Base-by-base conservation (phyloP, 2,329 filamentous ascomycete genomes). In the Talaromyces rugulosus region DNA sequence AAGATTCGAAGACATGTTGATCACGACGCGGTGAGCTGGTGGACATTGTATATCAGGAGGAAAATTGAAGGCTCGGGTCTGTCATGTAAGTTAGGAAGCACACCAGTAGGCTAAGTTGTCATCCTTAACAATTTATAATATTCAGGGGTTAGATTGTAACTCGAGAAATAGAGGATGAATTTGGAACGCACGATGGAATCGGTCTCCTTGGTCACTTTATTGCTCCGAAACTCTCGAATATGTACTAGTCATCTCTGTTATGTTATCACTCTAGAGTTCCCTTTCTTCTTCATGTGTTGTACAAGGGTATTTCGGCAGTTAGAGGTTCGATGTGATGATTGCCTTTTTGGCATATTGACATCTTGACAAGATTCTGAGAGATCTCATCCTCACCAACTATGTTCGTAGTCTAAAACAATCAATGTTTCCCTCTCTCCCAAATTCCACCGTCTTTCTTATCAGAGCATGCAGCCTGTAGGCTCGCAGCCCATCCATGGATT, bases 101-200 rank as follows among this genome's bases (percentile, higher is more conserved):
- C 31, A 18, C 1, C 27, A 8, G 50, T n/a, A 30, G 30, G 5
- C 36, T 18, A 34, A 11, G 31, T 44, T 44, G 3, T 3, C 5
- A 36, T 2, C 14, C 16, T 1, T 36, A 36, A 36, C 4, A 36
- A 16, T 0, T 36, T 16, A 36, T 5, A 36, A 16, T 1, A 5
- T 36, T 36, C 55, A 62, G 55, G 55, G 27, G 54, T 62, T 11
- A 52, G 60, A 34, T 55, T 55, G n/a, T 62, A 58, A 30, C 60
- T 56, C 36, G 53, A 62, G 28, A 33, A 23, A 28, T 7, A 44
- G 33, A 44, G 30, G 60, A 58, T 7, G 55, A 55, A 34, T 58
- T 61, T 27, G 55, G 57, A 54, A 54, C 56, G 28, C 44, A 62
- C 50, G 52, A 58, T 23, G 47, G 55, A 16, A 47, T 62, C 8